phyloP scores from a whole-genome alignment of 257 asterid genomes.

The Gynochthodes officinalis region DNA sequence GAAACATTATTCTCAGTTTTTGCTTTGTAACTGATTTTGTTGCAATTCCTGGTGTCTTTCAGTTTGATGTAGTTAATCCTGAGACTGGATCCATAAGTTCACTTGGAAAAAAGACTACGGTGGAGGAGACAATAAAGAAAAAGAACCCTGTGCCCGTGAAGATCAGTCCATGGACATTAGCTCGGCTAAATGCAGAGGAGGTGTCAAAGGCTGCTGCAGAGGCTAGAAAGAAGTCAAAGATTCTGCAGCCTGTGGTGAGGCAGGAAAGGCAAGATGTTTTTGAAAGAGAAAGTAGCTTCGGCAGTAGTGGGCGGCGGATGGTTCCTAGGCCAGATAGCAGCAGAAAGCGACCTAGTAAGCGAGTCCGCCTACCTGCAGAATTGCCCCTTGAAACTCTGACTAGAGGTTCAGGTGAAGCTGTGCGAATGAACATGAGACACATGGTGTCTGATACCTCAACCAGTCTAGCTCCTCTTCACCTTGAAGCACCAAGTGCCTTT shows the following conservation, averaged over 20 bases:
- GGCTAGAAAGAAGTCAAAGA: conserved; percentile 85
- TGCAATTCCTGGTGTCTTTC: conserved; percentile 23
- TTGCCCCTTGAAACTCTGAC: conserved; percentile 49
- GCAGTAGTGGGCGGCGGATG: conserved; percentile 64
- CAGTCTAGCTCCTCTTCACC: conserved; percentile 69
- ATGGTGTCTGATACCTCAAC: conserved; percentile 43
- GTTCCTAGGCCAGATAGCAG: conserved; percentile 46
- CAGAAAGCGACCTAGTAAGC: conserved; percentile 68
- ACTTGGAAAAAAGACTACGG: conserved; percentile 53
- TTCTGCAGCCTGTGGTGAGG: conserved; percentile 64
- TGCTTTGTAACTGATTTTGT: background rate
- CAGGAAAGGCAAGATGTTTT: conserved; percentile 36
- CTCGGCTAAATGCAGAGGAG: conserved; percentile 83
- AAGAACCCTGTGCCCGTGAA: conserved; percentile 75
- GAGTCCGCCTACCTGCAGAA: conserved; percentile 83
- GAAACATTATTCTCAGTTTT: background rate
- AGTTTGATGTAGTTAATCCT: conserved; percentile 89
- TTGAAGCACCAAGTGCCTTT: conserved; percentile 61
- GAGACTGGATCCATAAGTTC: conserved; percentile 84
- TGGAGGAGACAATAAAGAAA: conserved; percentile 69
- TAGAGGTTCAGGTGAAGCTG: conserved; percentile 28
- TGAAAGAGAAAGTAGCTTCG: conserved; percentile 64
- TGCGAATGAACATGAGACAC: conserved; percentile 31
- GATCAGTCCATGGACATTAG: conserved; percentile 95
- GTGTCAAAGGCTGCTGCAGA: conserved; percentile 96